phyloP scores from a whole-genome alignment of 495 filamentous ascomycete genomes.

The Xylaria sp. region DNA sequence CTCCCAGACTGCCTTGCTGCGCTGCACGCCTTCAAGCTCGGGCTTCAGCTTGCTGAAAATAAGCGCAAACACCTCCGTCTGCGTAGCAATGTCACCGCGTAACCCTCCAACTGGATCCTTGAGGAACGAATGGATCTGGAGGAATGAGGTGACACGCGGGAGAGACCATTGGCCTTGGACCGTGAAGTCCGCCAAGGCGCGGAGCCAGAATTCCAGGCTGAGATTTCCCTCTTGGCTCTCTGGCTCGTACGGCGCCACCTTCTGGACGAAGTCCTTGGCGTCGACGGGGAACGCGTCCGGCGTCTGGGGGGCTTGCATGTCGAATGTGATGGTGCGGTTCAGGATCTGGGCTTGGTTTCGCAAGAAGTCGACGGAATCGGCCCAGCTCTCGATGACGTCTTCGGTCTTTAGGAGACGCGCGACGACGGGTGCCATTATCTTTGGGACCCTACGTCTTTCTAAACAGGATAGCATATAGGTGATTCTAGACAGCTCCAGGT shows the following conservation, averaged over 20 bases:
- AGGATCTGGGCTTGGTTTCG: constrained; percentile 20
- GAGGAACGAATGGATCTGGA: constrained; percentile 19
- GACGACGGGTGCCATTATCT: not conserved
- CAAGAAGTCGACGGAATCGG: constrained; percentile 9
- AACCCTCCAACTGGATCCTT: constrained; percentile 20
- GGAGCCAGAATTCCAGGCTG: constrained; percentile 19
- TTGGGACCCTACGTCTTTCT: constrained; percentile 2
- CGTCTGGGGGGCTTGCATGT: constrained; percentile 10
- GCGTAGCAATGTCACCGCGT: constrained; percentile 11
- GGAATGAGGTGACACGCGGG: constrained; percentile 10
- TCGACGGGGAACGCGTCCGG: not conserved
- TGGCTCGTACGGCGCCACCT: not conserved
- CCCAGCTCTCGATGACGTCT: constrained; percentile 15
- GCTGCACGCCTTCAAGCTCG: not conserved
- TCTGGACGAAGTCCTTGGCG: not conserved
- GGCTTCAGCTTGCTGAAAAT: constrained; percentile 9
- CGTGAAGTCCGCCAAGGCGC: constrained; percentile 20
- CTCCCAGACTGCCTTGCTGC: not conserved
- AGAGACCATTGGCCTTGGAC: constrained; percentile 12
- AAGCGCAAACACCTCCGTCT: not conserved
- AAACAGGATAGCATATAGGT: not conserved
- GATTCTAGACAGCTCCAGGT: constrained; percentile 16
- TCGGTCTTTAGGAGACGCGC: constrained; percentile 9
- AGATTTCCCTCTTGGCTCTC: constrained; percentile 17
- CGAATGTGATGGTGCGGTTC: not conserved